Conservation (phyloP, 768 basidiomycete species). For the Cytidiella melzeri region DNA sequence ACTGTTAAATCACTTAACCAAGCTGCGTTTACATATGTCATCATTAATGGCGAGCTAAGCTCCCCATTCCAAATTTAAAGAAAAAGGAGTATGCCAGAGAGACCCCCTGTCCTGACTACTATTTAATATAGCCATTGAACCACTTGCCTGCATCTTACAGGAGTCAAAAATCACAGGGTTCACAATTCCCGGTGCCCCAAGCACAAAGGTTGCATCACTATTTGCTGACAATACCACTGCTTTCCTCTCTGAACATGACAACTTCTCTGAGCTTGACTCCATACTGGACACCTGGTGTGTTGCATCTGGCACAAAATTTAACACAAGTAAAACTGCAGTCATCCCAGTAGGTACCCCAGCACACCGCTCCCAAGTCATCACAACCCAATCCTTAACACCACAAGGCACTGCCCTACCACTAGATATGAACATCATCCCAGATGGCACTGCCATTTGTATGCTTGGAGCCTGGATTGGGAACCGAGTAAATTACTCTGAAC, state of each 20-base stretch:
- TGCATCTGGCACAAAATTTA: slow-evolving; percentile 4
- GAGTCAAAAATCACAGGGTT: slow-evolving; percentile 7
- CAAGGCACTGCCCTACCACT: neutral
- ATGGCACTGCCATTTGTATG: slow-evolving; percentile 3
- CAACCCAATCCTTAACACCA: neutral
- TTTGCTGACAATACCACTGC: slow-evolving; percentile 39
- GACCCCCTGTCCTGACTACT: slow-evolving; percentile 19
- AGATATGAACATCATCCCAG: neutral
- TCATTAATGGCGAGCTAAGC: slow-evolving; percentile 9
- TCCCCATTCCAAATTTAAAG: neutral
- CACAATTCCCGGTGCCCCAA: slow-evolving; percentile 11
- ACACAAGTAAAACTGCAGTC: neutral
- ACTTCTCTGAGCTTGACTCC: neutral
- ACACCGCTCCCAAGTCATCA: neutral
- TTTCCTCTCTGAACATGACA: slow-evolving; percentile 11
- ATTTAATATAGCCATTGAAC: slow-evolving; percentile 17
- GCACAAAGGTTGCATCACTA: slow-evolving; percentile 26
- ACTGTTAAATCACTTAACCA: slow-evolving; percentile 9
- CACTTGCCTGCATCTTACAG: slow-evolving; percentile 9
- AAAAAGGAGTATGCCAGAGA: slow-evolving; percentile 18
- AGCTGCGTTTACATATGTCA: slow-evolving; percentile 6
- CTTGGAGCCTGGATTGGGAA: slow-evolving; percentile 19
- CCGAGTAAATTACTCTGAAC: neutral
- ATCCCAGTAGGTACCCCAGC: neutral
- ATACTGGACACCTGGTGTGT: slow-evolving; percentile 5